Conservation (phyloP, 2,329 filamentous ascomycete genomes). For the Fusarium praegraminearum region DNA sequence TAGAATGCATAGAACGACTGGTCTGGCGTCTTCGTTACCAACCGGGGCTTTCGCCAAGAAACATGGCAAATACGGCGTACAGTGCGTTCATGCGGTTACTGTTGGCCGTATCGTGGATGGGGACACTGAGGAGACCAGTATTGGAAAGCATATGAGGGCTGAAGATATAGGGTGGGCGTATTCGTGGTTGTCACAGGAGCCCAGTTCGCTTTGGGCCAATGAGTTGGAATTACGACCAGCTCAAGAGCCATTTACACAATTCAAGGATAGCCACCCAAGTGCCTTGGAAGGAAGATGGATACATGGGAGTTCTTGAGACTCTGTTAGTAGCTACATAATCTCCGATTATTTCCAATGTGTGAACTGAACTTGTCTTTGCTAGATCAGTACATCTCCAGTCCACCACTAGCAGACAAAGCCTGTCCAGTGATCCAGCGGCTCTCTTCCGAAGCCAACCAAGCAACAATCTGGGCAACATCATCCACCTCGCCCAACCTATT, state of each 20-base stretch:
- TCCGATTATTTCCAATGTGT: fast-evolving
- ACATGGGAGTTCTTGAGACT: background rate
- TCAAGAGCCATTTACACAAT: slow-evolving; percentile 23
- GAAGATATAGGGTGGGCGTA: slow-evolving; percentile 69
- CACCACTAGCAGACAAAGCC: slow-evolving; percentile 65
- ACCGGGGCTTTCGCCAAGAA: slow-evolving; percentile 68
- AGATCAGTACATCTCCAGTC: slow-evolving; percentile 27
- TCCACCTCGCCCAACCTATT: slow-evolving; percentile 63
- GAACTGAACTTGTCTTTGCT: fast-evolving
- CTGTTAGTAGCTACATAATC: background rate
- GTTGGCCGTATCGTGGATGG: slow-evolving; percentile 67
- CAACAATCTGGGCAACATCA: slow-evolving; percentile 68
- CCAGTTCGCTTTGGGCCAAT: slow-evolving; percentile 35
- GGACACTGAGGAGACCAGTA: slow-evolving; percentile 60
- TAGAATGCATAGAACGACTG: slow-evolving; percentile 67
- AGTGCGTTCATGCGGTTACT: slow-evolving; percentile 70
- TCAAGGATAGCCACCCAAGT: no score
- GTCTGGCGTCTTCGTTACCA: slow-evolving; percentile 56
- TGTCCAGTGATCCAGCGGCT: slow-evolving; percentile 66
- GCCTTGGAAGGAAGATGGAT: background rate
- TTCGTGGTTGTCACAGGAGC: slow-evolving; percentile 54
- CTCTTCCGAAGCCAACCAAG: slow-evolving; percentile 64
- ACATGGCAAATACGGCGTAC: slow-evolving; percentile 66
- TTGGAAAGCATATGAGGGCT: slow-evolving; percentile 67
- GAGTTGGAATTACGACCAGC: slow-evolving; percentile 40